Conservation (phyloP, 345 rosid species). For the Eutrema japonicum region DNA sequence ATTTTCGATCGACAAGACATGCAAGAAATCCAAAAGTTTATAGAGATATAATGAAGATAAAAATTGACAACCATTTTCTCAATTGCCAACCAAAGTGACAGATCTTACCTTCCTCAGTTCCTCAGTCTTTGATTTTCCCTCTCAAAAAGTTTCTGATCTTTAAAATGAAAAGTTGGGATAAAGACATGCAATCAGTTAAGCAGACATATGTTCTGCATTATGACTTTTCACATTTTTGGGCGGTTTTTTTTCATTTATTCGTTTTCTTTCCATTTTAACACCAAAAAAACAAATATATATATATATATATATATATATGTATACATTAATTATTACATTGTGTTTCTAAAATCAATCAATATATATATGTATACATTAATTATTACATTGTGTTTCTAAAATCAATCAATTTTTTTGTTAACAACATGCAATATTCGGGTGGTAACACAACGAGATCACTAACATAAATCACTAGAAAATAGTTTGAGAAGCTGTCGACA, state of each 20-base stretch:
- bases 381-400: too few species aligned
- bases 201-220: conserved; percentile 12
- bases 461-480: too few species aligned
- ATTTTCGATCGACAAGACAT: conserved; percentile 31
- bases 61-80: conserved; percentile 37
- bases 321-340: too few species aligned
- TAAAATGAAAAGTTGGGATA: conserved; percentile 25
- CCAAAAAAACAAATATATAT: background rate
- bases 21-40: conserved; percentile 28
- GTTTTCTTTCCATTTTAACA: background rate
- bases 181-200: conserved; percentile 36
- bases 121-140: conserved; percentile 27
- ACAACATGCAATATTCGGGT: too few species aligned
- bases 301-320: background rate
- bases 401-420: background rate
- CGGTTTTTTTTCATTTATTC: conserved; percentile 7
- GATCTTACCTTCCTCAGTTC: conserved; percentile 37
- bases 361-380: too few species aligned
- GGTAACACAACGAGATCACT: too few species aligned
- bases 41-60: background rate
- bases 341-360: background rate
- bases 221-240: conserved; percentile 12
- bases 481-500: too few species aligned
- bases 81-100: conserved; percentile 39
- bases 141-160: conserved; percentile 33